Evolutionary conservation across 78 protist genomes (phyloP).

Genomic region (Monocercomonoides exilis): DNA sequence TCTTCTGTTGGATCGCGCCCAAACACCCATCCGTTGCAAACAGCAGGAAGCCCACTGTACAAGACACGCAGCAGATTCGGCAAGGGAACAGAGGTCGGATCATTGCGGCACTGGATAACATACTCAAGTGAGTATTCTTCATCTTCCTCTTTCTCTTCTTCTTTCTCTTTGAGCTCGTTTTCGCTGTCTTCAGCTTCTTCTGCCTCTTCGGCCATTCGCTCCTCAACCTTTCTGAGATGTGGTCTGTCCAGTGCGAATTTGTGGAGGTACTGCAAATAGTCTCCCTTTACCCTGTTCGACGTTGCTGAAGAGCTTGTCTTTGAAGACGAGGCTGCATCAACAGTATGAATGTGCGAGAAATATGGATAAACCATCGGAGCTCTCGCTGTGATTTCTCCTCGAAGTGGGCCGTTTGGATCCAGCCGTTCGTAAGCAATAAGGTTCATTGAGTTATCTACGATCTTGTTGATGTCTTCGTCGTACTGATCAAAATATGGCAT

Average conservation of each 20-base stretch:
- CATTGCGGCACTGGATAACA: not conserved
- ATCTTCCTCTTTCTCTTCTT: too few species aligned
- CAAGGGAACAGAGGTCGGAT: not conserved
- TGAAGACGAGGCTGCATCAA: too few species aligned
- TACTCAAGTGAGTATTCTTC: too few species aligned
- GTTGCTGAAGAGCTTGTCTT: too few species aligned
- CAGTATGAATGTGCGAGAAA: not conserved
- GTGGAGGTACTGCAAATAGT: not conserved
- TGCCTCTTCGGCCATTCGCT: not conserved
- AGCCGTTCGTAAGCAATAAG: not conserved
- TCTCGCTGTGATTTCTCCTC: not conserved
- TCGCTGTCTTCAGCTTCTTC: too few species aligned
- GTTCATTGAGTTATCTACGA: not conserved
- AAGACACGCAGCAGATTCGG: not conserved
- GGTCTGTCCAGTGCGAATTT: not conserved
- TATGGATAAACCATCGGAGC: not conserved
- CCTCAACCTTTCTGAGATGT: not conserved
- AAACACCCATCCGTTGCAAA: constrained; percentile 61
- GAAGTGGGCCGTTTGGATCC: not conserved
- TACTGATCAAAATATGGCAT: not conserved
- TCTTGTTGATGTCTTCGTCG: not conserved
- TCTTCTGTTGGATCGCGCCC: constrained; percentile 49
- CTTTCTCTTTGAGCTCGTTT: too few species aligned
- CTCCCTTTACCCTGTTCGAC: not conserved
- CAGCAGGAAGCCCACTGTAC: not conserved